Percentiles rank a stretch among this genome's conserved stretches.
These are phyloP conservation scores for Tetramitus jugosus DNA, from an alignment of 208 protist genomes.

Conservation along the genomic window DNA sequence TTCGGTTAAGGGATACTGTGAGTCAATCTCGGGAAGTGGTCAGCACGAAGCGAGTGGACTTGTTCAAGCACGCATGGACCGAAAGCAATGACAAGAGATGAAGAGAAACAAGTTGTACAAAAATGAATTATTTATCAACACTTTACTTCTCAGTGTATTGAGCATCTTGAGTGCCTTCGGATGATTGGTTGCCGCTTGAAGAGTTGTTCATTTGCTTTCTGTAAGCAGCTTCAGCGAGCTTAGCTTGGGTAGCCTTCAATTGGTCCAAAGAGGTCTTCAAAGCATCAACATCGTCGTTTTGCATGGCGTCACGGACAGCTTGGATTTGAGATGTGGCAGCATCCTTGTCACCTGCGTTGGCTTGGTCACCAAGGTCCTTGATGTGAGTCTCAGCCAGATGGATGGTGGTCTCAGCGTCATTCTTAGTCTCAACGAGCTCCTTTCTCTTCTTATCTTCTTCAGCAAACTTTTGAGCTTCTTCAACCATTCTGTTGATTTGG, in stretches of 20 bases:
- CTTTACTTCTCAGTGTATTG: slow-evolving; percentile 13
- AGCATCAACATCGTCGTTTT: neutral
- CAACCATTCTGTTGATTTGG: slow-evolving; percentile 72
- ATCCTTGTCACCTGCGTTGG: neutral
- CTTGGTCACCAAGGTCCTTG: slow-evolving; percentile 31
- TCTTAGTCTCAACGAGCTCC: slow-evolving; percentile 62
- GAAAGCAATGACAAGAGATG: no score
- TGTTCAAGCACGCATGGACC: no score
- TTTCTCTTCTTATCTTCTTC: slow-evolving; percentile 63
- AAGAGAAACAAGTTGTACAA: no score
- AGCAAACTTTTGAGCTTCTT: slow-evolving; percentile 63
- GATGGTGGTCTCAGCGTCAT: slow-evolving; percentile 62
- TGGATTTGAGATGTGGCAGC: neutral
- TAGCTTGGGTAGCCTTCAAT: neutral
- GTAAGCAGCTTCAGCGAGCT: neutral
- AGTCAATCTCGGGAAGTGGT: no score
- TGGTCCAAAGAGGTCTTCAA: neutral
- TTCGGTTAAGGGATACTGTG: no score
- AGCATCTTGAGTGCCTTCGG: neutral
- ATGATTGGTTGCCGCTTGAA: neutral
- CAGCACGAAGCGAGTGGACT: no score
- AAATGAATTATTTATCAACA: no score
- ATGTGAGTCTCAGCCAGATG: slow-evolving; percentile 60
- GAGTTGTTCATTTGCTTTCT: neutral
- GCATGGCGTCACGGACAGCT: neutral